phyloP scores from a whole-genome alignment of 495 filamentous ascomycete species.

The Aspergillus hancockii region DNA sequence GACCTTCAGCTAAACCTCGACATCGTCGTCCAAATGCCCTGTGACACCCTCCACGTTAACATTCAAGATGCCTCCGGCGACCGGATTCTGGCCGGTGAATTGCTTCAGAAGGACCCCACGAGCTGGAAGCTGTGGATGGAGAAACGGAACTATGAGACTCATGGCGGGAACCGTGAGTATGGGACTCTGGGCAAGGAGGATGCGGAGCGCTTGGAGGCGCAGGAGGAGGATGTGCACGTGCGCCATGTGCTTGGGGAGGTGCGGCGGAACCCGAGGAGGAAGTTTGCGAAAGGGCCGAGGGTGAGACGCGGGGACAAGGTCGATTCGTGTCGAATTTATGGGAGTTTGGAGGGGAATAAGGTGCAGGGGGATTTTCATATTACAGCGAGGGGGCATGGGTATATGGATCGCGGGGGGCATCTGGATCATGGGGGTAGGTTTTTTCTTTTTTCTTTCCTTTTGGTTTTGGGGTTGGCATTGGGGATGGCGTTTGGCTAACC shows the following conservation, averaged over 20 bases:
- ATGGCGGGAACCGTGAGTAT: conserved; percentile 52
- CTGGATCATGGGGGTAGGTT: conserved; percentile 77
- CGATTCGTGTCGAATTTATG: conserved; percentile 83
- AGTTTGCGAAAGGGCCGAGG: conserved; percentile 69
- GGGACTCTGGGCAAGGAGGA: conserved; percentile 51
- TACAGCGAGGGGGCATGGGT: conserved; percentile 92
- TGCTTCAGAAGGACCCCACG: conserved; percentile 74
- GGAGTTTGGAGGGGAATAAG: conserved; percentile 87
- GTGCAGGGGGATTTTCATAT: conserved; percentile 99
- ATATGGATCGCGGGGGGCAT: conserved; percentile 76
- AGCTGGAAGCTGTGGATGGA: conserved; percentile 82
- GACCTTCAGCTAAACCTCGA: conserved; percentile 93
- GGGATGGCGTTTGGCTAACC: too few species aligned
- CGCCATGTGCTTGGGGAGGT: conserved; percentile 53
- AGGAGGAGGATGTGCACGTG: conserved; percentile 55
- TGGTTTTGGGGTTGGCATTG: background rate
- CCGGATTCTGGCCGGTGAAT: conserved; percentile 77
- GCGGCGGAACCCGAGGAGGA: conserved; percentile 43
- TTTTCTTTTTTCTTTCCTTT: background rate
- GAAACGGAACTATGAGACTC: conserved; percentile 67
- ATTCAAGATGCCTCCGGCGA: conserved; percentile 96
- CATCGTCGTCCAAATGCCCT: conserved; percentile 88
- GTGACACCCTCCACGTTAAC: conserved; percentile 87
- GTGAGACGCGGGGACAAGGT: conserved; percentile 54
- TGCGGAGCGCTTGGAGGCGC: conserved; percentile 37